Conservation (phyloP, 2,329 filamentous ascomycete genomes). For the Cladorrhinum sp. region DNA sequence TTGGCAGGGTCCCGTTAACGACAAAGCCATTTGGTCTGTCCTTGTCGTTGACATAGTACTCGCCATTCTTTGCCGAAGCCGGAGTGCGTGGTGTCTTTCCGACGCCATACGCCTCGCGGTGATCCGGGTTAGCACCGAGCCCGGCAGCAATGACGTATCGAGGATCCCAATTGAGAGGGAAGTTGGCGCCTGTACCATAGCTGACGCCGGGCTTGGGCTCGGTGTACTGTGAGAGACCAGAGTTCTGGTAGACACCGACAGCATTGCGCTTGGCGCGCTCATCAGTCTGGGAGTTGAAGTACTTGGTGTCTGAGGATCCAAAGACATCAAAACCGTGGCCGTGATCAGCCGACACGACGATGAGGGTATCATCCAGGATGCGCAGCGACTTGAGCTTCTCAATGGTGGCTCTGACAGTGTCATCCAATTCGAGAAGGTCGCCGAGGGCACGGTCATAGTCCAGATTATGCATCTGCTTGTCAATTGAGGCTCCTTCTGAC, state of each 20-base stretch:
- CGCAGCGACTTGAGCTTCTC: conserved; percentile 64
- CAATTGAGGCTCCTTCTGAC: conserved; percentile 80
- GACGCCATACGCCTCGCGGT: conserved; percentile 72
- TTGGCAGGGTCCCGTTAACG: conserved; percentile 71
- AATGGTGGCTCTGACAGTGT: conserved; percentile 74
- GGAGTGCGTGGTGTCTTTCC: conserved; percentile 62
- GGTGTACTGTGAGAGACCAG: conserved; percentile 74
- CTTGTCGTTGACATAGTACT: conserved; percentile 65
- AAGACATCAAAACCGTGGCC: conserved; percentile 81
- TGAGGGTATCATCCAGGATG: conserved; percentile 70
- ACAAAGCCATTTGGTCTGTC: conserved; percentile 67
- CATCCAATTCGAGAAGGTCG: conserved; percentile 81
- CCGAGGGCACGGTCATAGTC: conserved; percentile 85
- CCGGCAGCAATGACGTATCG: conserved; percentile 77
- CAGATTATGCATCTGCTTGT: conserved; percentile 85
- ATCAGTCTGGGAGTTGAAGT: conserved; percentile 61
- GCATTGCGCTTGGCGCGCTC: conserved; percentile 73
- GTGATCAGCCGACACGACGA: conserved; percentile 83
- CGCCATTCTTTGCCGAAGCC: conserved; percentile 52
- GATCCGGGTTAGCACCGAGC: conserved; percentile 68
- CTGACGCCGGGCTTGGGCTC: conserved; percentile 54
- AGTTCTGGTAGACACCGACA: conserved; percentile 69
- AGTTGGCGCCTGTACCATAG: conserved; percentile 71
- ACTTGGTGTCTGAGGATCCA: conserved; percentile 76
- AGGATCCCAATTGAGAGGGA: conserved; percentile 82